Evolutionary conservation across 306 rosid genomes (phyloP).

Genomic region (Cyclanthera cordifolia): DNA sequence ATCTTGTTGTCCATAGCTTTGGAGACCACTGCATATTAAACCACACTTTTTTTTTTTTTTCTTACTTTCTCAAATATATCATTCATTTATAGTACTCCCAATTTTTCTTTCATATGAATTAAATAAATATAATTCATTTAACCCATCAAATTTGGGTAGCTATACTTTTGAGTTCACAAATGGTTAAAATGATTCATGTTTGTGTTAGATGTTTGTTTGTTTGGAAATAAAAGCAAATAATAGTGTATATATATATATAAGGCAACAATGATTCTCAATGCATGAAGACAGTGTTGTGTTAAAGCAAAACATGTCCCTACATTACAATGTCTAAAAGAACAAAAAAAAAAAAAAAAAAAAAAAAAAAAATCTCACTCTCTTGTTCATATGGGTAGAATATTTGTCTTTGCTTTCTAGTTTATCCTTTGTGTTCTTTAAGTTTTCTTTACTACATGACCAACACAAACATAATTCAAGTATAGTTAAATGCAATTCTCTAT

Average conservation of each 20-base stretch:
- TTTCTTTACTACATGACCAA: background rate
- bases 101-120: background rate
- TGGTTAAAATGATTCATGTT: conserved; percentile 7
- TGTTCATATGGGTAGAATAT: background rate
- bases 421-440: background rate
- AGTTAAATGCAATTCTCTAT: too few relatives aligned
- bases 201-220: conserved; percentile 1
- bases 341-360: too few relatives aligned
- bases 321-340: background rate
- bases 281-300: conserved; percentile 55
- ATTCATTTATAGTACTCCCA: too few relatives aligned
- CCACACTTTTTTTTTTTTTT: conserved; percentile 24
- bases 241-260: conserved; percentile 6
- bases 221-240: conserved; percentile 3
- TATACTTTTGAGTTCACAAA: background rate
- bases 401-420: conserved; percentile 4
- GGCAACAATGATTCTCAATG: conserved; percentile 13
- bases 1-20: conserved; percentile 81
- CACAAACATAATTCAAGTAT: too few relatives aligned
- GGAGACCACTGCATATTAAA: conserved; percentile 46
- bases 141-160: background rate
- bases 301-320: conserved; percentile 63
- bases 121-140: background rate
- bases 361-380: background rate
- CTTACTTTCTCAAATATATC: background rate